These are phyloP conservation scores for Boletus mariae DNA, from an alignment of 1,284 basidiomycete species.

Conservation along the genomic window DNA sequence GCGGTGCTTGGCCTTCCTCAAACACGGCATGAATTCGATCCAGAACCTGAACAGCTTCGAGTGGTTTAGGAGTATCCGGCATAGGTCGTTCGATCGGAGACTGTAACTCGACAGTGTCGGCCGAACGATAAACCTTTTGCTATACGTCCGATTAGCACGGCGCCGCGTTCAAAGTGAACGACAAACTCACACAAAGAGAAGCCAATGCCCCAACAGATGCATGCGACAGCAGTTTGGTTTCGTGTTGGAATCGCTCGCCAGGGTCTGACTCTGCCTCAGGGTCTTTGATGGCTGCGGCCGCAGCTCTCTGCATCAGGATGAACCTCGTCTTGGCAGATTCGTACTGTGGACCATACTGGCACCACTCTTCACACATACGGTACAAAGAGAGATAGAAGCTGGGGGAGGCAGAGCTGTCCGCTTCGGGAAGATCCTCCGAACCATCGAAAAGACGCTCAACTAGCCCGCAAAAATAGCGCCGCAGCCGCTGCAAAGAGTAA, in stretches of 20 bases:
- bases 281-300: slow-evolving; percentile 50
- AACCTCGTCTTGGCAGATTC: slow-evolving; percentile 74
- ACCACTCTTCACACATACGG: slow-evolving; percentile 92
- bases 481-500: slow-evolving; percentile 76
- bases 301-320: slow-evolving; percentile 70
- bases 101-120: slow-evolving; percentile 47
- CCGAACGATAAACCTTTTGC: slow-evolving; percentile 73
- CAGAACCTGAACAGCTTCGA: slow-evolving; percentile 51
- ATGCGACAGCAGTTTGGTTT: slow-evolving; percentile 69
- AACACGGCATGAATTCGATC: slow-evolving; percentile 68
- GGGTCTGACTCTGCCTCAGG: slow-evolving; percentile 48
- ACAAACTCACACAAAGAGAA: slow-evolving; percentile 72
- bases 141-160: slow-evolving; percentile 28
- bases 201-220: slow-evolving; percentile 82
- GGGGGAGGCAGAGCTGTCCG: slow-evolving; percentile 73
- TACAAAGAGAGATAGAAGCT: slow-evolving; percentile 81
- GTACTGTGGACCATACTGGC: slow-evolving; percentile 76
- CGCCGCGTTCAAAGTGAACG: slow-evolving; percentile 1
- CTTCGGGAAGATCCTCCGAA: slow-evolving; percentile 66
- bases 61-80: slow-evolving; percentile 48
- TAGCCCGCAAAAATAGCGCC: slow-evolving; percentile 87
- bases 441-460: slow-evolving; percentile 85
- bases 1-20: slow-evolving; percentile 50
- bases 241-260: slow-evolving; percentile 69
- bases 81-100: slow-evolving; percentile 59